phyloP scores from a whole-genome alignment of 1,284 basidiomycete species.

The Stygiomarasmius scandens region DNA sequence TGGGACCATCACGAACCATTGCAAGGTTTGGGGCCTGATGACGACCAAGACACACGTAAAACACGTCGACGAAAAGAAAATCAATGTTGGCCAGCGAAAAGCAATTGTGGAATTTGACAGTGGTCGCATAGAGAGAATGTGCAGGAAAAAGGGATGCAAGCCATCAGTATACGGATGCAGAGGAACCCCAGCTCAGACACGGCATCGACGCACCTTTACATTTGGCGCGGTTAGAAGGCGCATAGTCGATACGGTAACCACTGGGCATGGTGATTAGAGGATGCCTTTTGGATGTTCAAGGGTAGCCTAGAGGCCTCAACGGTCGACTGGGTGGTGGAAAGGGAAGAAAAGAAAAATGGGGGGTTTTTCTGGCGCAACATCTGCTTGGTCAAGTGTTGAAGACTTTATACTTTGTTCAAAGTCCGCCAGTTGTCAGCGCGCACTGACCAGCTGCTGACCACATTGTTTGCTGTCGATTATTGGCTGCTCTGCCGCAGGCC shows the following conservation, averaged over 20 bases:
- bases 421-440: slow-evolving; percentile 13
- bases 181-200: background rate
- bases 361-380: slow-evolving; percentile 12
- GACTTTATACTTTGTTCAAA: slow-evolving; percentile 11
- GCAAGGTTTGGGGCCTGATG: slow-evolving; percentile 80
- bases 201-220: slow-evolving; percentile 71
- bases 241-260: slow-evolving; percentile 81
- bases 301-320: background rate
- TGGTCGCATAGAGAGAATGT: slow-evolving; percentile 15
- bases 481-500: too few species aligned
- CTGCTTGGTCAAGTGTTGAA: background rate
- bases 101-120: slow-evolving; percentile 15
- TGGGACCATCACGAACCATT: slow-evolving; percentile 40
- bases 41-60: slow-evolving; percentile 17
- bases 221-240: slow-evolving; percentile 65
- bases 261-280: slow-evolving; percentile 20
- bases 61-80: background rate
- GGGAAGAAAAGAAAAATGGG: slow-evolving; percentile 5
- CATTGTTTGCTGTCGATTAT: too few species aligned
- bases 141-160: slow-evolving; percentile 21
- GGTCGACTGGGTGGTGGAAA: background rate
- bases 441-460: slow-evolving; percentile 12
- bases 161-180: too few species aligned
- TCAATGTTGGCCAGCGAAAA: background rate
- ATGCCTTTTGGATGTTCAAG: background rate